Conservation (phyloP, 2,329 filamentous ascomycete genomes). For the Apiospora phragmitis region DNA sequence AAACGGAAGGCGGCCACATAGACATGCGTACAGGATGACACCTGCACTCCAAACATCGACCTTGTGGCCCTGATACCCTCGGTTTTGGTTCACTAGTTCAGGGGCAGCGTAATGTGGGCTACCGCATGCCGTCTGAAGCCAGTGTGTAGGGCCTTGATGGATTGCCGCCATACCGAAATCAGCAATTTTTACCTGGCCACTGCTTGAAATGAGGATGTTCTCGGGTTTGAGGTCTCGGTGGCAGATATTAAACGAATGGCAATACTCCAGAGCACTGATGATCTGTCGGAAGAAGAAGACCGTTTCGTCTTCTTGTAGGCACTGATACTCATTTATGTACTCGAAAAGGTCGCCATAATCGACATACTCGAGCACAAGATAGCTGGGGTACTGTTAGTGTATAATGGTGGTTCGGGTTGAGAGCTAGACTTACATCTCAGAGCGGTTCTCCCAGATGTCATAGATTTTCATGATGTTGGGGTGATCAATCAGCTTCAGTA, state of each 20-base stretch:
- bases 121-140: constrained; percentile 86
- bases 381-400: constrained; percentile 55
- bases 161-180: constrained; percentile 98
- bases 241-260: constrained; percentile 91
- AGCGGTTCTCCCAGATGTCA: constrained; percentile 96
- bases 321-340: constrained; percentile 74
- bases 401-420: neutral
- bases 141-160: constrained; percentile 74
- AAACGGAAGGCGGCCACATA: constrained; percentile 84
- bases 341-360: constrained; percentile 79
- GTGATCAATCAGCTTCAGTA: constrained; percentile 95
- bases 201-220: constrained; percentile 83
- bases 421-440: constrained; percentile 73
- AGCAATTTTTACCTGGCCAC: constrained; percentile 84
- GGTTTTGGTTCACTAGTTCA: constrained; percentile 74
- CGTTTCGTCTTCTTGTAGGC: constrained; percentile 77
- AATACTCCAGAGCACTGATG: constrained; percentile 87
- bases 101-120: constrained; percentile 97
- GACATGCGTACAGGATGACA: constrained; percentile 84
- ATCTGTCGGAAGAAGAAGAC: constrained; percentile 91
- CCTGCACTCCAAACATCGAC: constrained; percentile 96
- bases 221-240: constrained; percentile 96
- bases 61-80: constrained; percentile 73
- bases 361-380: constrained; percentile 91
- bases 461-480: constrained; percentile 92